Conservation (phyloP, 176 grass and related monocot genomes). For the Aegilops bicornis region DNA sequence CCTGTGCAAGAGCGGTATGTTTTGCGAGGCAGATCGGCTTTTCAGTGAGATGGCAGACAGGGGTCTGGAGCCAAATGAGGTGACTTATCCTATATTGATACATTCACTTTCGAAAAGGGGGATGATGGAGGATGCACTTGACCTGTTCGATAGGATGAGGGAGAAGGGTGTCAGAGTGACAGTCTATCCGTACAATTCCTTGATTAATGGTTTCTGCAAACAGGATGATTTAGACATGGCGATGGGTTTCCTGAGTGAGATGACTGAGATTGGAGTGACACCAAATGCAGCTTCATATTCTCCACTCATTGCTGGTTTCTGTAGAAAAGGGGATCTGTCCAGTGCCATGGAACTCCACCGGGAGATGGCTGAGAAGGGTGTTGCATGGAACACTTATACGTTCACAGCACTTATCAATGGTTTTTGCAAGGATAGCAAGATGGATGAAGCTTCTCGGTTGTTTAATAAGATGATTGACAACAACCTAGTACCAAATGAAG, state of each 20-base stretch:
- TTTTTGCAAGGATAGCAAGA: background rate
- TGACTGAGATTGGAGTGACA: background rate
- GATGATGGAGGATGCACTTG: constrained; percentile 53
- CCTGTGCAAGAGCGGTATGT: constrained; percentile 16
- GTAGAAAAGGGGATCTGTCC: constrained; percentile 14
- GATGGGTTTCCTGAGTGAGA: background rate
- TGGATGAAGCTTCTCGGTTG: constrained; percentile 5
- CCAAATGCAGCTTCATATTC: background rate
- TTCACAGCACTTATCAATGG: constrained; percentile 19
- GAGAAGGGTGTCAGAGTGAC: constrained; percentile 45
- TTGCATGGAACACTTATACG: constrained; percentile 8
- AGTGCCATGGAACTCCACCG: background rate
- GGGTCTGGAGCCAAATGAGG: constrained; percentile 62
- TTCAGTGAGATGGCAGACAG: constrained; percentile 56
- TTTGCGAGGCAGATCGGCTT: constrained; percentile 70
- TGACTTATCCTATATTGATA: constrained; percentile 65
- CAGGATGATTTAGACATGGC: constrained; percentile 35
- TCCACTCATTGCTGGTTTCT: constrained; percentile 17
- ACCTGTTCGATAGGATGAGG: constrained; percentile 61
- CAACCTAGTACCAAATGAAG: background rate
- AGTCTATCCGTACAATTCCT: constrained; percentile 86
- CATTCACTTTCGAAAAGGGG: constrained; percentile 76
- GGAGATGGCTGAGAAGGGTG: background rate
- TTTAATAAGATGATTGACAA: background rate
- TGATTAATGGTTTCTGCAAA: constrained; percentile 74